Conservation (phyloP, 202 grass and related monocot genomes). For the Setaria viridis region DNA sequence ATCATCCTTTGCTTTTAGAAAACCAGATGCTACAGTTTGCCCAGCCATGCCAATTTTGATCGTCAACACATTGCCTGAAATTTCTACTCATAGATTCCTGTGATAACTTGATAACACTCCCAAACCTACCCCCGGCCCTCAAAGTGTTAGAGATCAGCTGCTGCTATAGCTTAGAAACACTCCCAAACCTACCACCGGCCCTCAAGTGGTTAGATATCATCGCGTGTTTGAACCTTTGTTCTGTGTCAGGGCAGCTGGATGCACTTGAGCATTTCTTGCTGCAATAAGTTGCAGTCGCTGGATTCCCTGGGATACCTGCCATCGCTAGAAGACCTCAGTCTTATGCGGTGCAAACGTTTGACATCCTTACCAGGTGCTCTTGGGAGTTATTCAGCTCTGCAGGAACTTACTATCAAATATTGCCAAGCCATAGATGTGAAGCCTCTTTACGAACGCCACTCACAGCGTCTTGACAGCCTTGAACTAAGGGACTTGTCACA, state of each 20-base stretch:
- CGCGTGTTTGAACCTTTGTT: not conserved
- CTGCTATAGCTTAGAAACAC: no score
- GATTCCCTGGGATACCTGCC: constrained; percentile 12
- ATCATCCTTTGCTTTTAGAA: no score
- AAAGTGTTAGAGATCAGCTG: no score
- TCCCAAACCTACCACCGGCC: not conserved
- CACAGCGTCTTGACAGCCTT: not conserved
- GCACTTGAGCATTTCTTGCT: fast-evolving
- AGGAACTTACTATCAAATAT: not conserved
- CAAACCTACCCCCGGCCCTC: not conserved
- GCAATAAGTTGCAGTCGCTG: not conserved
- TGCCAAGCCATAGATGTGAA: not conserved
- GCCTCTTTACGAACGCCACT: not conserved
- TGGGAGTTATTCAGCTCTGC: not conserved
- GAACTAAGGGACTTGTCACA: not conserved
- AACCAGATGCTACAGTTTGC: no score
- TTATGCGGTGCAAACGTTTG: not conserved
- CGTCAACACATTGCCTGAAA: not conserved
- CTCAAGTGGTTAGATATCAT: fast-evolving
- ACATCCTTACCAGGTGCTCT: not conserved
- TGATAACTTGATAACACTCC: not conserved
- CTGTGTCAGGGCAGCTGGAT: not conserved
- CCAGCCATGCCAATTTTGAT: no score
- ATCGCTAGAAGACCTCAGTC: not conserved
- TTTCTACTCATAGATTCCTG: fast-evolving